These are phyloP conservation scores for Rhodotorula paludigena DNA, from an alignment of 768 basidiomycete genomes.

Conservation along the genomic window DNA sequence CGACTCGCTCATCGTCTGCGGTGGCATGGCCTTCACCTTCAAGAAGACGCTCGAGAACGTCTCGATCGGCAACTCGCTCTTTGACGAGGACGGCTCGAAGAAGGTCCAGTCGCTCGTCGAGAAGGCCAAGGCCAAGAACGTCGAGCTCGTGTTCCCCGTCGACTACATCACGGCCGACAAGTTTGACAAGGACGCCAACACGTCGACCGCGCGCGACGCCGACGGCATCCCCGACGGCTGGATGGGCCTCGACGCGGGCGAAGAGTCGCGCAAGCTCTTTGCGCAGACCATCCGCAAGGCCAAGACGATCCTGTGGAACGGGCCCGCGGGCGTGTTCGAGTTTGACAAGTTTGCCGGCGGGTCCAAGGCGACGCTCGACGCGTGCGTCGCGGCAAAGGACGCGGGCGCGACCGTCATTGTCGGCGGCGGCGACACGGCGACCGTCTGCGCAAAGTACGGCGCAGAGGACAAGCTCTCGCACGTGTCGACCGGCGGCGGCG, in stretches of 20 bases:
- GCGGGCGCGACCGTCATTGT: conserved; percentile 88
- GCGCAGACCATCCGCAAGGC: conserved; percentile 71
- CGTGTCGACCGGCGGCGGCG: conserved; percentile 81
- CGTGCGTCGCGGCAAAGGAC: conserved; percentile 76
- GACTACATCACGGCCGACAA: conserved; percentile 94
- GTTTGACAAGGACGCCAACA: conserved; percentile 85
- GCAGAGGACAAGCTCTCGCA: conserved; percentile 88
- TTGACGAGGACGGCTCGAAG: conserved; percentile 78
- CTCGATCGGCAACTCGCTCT: conserved; percentile 91
- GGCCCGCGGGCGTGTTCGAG: conserved; percentile 96
- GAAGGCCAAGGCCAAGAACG: conserved; percentile 84
- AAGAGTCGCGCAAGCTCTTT: conserved; percentile 74
- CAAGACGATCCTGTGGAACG: conserved; percentile 93
- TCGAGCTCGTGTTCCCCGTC: conserved; percentile 91
- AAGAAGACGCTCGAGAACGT: conserved; percentile 84
- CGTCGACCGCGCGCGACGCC: conserved; percentile 68
- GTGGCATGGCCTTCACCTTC: conserved; percentile 99
- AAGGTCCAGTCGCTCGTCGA: conserved; percentile 78
- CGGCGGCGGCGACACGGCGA: conserved; percentile 92
- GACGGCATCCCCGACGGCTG: conserved; percentile 86
- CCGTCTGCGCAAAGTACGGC: conserved; percentile 77
- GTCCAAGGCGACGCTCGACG: conserved; percentile 75
- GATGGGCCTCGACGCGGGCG: conserved; percentile 92
- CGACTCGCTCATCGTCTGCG: conserved; percentile 89
- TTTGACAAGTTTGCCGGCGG: conserved; percentile 85